Evolutionary conservation across 805 yeast genomes (phyloP).

Genomic region (Candida corydali): DNA sequence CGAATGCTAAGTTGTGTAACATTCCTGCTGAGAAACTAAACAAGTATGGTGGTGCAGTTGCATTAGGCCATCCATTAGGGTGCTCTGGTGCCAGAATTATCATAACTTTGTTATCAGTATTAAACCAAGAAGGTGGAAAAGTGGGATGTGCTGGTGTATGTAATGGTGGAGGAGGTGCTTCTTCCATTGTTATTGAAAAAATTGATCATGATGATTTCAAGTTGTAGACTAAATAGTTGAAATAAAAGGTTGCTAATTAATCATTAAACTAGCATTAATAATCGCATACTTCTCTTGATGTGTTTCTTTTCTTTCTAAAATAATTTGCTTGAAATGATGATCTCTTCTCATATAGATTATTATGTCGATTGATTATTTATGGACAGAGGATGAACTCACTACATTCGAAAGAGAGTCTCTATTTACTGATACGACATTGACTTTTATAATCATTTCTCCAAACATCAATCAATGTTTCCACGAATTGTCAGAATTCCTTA

Average conservation of each 20-base stretch:
- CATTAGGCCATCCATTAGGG: constrained; percentile 92
- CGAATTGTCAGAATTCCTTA: constrained; percentile 8
- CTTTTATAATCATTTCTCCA: constrained; percentile 8
- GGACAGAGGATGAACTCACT: constrained; percentile 11
- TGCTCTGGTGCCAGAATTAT: constrained; percentile 93
- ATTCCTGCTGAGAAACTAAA: constrained; percentile 68
- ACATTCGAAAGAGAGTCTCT: constrained; percentile 8
- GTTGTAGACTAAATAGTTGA: constrained; percentile 26
- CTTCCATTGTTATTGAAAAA: constrained; percentile 83
- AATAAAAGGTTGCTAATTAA: too few relatives aligned
- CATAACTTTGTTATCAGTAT: constrained; percentile 77
- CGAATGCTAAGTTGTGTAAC: constrained; percentile 69
- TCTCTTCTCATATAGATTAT: background rate
- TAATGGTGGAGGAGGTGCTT: constrained; percentile 99
- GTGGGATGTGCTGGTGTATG: constrained; percentile 94
- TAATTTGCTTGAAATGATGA: background rate
- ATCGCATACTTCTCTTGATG: too few relatives aligned
- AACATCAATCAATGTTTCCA: background rate
- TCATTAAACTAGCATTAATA: too few relatives aligned
- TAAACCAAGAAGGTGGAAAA: constrained; percentile 75
- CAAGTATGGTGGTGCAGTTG: constrained; percentile 95
- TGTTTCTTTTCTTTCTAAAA: too few relatives aligned
- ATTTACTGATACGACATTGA: constrained; percentile 8
- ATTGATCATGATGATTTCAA: constrained; percentile 29
- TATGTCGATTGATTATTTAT: constrained; percentile 11